Evolutionary conservation across 2,329 filamentous ascomycete species (phyloP).

Genomic region (Aspergillus glaucus): DNA sequence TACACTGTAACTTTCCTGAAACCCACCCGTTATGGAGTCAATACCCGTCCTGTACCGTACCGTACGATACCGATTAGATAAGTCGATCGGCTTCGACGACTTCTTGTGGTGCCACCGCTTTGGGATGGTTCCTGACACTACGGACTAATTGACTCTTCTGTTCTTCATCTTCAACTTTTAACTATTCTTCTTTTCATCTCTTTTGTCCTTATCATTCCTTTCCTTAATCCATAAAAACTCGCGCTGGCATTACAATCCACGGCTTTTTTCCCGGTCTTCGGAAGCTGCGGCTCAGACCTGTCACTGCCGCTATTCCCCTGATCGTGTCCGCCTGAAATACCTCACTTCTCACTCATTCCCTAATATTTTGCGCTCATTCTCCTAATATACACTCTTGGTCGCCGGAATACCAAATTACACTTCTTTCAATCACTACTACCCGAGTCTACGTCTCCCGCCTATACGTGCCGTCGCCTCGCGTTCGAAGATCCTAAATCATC

Average conservation of each 20-base stretch:
- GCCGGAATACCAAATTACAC: neutral
- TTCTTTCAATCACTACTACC: neutral
- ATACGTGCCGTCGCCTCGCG: neutral
- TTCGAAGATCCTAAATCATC: neutral
- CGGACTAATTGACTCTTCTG: neutral
- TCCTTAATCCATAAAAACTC: no score
- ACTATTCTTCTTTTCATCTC: neutral
- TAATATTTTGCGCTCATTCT: neutral
- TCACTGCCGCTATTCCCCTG: neutral
- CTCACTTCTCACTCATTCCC: neutral
- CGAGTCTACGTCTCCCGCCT: neutral
- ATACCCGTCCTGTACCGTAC: neutral
- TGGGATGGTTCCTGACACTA: constrained; percentile 4
- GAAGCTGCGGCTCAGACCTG: no score
- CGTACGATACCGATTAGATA: neutral
- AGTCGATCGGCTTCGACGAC: neutral
- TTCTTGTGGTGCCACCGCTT: constrained; percentile 7
- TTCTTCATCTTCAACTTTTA: neutral
- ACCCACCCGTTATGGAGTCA: neutral
- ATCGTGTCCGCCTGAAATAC: neutral
- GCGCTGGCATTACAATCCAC: neutral
- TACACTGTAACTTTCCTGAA: no score
- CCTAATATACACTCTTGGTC: neutral
- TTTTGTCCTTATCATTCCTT: neutral
- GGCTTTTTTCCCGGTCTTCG: no score